phyloP scores from a whole-genome alignment of 495 filamentous ascomycete genomes.

The Aspergillus incahuasiensis region DNA sequence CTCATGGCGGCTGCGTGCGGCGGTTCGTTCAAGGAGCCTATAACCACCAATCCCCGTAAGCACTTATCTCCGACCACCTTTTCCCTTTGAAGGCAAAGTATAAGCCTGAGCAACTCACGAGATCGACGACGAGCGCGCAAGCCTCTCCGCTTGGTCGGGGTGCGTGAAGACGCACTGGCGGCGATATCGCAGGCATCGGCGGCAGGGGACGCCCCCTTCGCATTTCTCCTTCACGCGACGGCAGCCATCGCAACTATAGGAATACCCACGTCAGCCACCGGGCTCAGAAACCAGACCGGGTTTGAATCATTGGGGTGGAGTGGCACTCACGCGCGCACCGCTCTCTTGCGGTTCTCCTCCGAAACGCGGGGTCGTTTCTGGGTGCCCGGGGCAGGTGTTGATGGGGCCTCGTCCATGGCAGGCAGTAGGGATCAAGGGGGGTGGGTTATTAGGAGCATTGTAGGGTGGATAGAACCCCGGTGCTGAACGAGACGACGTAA shows the following conservation, averaged over 20 bases:
- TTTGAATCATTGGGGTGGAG: not conserved
- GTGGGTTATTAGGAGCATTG: slow-evolving; percentile 14
- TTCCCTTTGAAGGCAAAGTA: not conserved
- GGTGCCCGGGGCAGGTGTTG: slow-evolving; percentile 27
- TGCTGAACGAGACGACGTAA: not conserved
- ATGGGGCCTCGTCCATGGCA: slow-evolving; percentile 26
- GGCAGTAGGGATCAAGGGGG: slow-evolving; percentile 18
- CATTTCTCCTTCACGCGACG: slow-evolving; percentile 50
- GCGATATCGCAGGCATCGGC: slow-evolving; percentile 44
- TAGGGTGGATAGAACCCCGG: slow-evolving; percentile 7
- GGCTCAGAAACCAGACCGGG: not conserved
- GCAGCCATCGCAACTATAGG: slow-evolving; percentile 42
- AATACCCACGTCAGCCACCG: not conserved
- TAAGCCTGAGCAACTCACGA: slow-evolving; percentile 32
- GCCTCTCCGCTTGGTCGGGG: slow-evolving; percentile 36
- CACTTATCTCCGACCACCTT: not conserved
- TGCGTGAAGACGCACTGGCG: slow-evolving; percentile 47
- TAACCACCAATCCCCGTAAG: not conserved
- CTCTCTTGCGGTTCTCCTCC: slow-evolving; percentile 47
- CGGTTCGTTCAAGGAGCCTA: slow-evolving; percentile 36
- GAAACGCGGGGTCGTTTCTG: slow-evolving; percentile 46
- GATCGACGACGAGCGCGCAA: slow-evolving; percentile 31
- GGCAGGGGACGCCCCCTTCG: slow-evolving; percentile 49
- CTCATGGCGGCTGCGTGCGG: slow-evolving; percentile 36
- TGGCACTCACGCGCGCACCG: slow-evolving; percentile 40